A percentile compares a stretch with the other conserved stretches of the same genome.
Evolutionary conservation across 1,139 yeast genomes (phyloP).

Genomic region (Kodamaea sp.): DNA sequence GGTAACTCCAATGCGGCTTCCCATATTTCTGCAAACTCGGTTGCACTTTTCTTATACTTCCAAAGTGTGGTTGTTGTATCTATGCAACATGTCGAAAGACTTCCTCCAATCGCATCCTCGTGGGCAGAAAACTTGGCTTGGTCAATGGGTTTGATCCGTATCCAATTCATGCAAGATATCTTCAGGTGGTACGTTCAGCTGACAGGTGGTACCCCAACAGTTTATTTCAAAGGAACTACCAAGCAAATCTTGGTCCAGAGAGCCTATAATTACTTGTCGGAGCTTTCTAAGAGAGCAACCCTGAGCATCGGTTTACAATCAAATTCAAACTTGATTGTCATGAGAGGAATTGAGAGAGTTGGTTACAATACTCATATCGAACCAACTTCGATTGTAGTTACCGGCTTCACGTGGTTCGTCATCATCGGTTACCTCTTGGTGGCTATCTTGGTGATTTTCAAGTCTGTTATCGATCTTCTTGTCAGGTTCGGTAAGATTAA

Average conservation of each 20-base stretch:
- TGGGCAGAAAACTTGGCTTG: conserved; percentile 84
- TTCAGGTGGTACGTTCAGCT: conserved; percentile 81
- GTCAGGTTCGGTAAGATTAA: conserved; percentile 46
- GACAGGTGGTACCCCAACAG: conserved; percentile 73
- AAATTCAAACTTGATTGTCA: conserved; percentile 54
- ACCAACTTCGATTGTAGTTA: conserved; percentile 69
- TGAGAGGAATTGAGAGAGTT: conserved; percentile 75
- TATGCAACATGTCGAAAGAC: conserved; percentile 70
- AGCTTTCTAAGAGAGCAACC: conserved; percentile 26
- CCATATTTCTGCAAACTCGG: conserved; percentile 73
- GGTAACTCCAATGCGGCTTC: conserved; percentile 82
- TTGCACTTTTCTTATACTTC: conserved; percentile 71
- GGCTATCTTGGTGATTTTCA: conserved; percentile 51
- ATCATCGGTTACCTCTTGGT: conserved; percentile 58
- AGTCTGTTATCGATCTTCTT: conserved; percentile 50
- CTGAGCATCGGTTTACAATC: conserved; percentile 36
- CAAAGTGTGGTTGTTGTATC: conserved; percentile 74
- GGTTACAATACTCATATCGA: conserved; percentile 70
- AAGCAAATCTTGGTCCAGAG: conserved; percentile 70
- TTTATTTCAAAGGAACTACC: conserved; percentile 57
- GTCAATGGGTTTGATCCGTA: conserved; percentile 80
- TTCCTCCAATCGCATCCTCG: conserved; percentile 78
- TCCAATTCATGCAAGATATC: conserved; percentile 70
- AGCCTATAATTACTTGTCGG: conserved; percentile 36
- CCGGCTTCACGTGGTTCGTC: conserved; percentile 75